These are phyloP conservation scores for Asterella californica DNA, from an alignment of 225 moss, liverwort and hornwort genomes.

Conservation along the genomic window DNA sequence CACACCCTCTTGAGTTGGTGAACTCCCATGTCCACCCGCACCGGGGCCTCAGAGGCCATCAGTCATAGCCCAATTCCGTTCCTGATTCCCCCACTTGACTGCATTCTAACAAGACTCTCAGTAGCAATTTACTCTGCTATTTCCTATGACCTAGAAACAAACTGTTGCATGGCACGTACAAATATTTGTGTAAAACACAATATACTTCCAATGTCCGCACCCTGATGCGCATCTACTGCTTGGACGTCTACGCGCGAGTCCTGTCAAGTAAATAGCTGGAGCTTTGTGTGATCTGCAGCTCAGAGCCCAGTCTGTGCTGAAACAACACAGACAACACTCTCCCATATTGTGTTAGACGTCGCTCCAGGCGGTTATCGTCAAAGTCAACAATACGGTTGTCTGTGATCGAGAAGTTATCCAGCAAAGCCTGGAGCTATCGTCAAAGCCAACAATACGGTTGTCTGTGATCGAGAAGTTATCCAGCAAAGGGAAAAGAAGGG, in stretches of 20 bases:
- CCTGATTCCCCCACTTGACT: slow-evolving; percentile 76
- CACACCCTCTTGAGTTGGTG: slow-evolving; percentile 72
- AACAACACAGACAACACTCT: too few relatives aligned
- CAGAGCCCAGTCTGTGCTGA: too few relatives aligned
- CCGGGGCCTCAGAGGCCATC: slow-evolving; percentile 62
- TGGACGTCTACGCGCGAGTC: slow-evolving; percentile 15
- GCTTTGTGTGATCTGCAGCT: too few relatives aligned
- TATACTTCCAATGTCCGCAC: slow-evolving; percentile 1
- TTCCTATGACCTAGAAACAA: slow-evolving; percentile 11
- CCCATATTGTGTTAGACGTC: too few relatives aligned
- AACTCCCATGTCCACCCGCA: slow-evolving; percentile 47
- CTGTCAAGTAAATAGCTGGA: too few relatives aligned
- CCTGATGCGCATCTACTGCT: not conserved
- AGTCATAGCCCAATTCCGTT: slow-evolving; percentile 67
- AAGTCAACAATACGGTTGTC: too few relatives aligned
- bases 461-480: too few relatives aligned
- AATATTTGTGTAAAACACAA: not conserved
- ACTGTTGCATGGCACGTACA: slow-evolving; percentile 27
- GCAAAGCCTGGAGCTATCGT: too few relatives aligned
- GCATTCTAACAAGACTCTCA: slow-evolving; percentile 87
- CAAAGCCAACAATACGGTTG: too few relatives aligned
- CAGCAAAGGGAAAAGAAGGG: too few relatives aligned
- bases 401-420: too few relatives aligned
- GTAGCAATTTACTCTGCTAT: slow-evolving; percentile 55
- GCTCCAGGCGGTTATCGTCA: too few relatives aligned